These are phyloP conservation scores for Kalanchoe fedtschenkoi DNA, from an alignment of 164 flowering plant genomes.

Conservation along the genomic window DNA sequence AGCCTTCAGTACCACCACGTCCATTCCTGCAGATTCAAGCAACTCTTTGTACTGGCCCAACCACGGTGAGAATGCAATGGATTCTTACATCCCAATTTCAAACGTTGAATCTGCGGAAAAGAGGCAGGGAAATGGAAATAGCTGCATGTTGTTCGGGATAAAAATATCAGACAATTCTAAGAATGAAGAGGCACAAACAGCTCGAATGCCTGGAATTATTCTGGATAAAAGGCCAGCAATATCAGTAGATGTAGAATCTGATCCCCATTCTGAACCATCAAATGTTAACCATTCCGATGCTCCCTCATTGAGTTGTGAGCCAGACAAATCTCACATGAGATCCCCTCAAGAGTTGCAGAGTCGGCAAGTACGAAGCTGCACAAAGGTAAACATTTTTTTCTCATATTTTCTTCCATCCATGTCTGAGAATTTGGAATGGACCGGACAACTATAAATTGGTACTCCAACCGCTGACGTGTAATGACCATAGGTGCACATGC, in stretches of 20 bases:
- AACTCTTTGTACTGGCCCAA: conserved; percentile 37
- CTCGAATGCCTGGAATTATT: conserved; percentile 18
- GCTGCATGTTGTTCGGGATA: conserved; percentile 75
- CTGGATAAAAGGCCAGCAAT: conserved; percentile 37
- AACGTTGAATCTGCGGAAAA: conserved; percentile 44
- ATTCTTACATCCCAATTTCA: conserved; percentile 28
- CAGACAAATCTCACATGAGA: conserved; percentile 56
- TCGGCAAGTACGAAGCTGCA: conserved; percentile 75
- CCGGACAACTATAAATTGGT: neutral
- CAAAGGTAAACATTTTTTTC: conserved; percentile 43
- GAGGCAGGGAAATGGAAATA: conserved; percentile 41
- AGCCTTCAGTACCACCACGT: conserved; percentile 26
- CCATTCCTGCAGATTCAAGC: conserved; percentile 34
- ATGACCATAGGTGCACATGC: conserved; percentile 70
- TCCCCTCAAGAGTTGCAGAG: conserved; percentile 61
- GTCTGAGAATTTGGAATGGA: neutral
- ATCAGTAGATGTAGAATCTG: conserved; percentile 46
- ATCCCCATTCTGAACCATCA: conserved; percentile 54
- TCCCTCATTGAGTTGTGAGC: conserved; percentile 61
- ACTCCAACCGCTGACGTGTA: neutral
- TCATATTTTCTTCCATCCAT: neutral
- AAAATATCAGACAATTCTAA: conserved; percentile 48
- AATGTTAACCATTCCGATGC: conserved; percentile 42
- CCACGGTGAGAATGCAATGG: conserved; percentile 29
- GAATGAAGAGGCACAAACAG: conserved; percentile 30